phyloP scores from a whole-genome alignment of 495 filamentous ascomycete species.

The Xylaria sp. region DNA sequence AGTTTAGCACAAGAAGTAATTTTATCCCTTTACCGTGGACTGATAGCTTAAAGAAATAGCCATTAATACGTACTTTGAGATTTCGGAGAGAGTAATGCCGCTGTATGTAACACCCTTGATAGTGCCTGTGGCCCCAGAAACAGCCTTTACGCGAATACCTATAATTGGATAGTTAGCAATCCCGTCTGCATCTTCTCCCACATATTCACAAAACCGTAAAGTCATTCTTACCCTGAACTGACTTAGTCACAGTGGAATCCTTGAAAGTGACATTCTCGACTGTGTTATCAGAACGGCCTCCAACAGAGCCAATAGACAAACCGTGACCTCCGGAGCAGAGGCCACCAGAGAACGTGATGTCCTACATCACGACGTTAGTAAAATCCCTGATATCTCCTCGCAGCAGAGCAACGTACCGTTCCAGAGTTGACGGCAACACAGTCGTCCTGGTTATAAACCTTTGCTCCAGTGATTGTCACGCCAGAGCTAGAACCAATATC shows the following conservation, averaged over 20 bases:
- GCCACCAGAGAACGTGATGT: conserved; percentile 62
- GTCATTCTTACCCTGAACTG: conserved; percentile 27
- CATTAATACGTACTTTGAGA: neutral
- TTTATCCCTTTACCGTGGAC: neutral
- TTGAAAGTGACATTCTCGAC: conserved; percentile 66
- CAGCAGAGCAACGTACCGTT: conserved; percentile 33
- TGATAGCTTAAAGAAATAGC: neutral
- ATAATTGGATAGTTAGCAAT: neutral
- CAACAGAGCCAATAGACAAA: conserved; percentile 74
- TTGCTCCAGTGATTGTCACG: conserved; percentile 62
- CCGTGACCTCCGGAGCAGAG: conserved; percentile 68
- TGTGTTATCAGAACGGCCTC: conserved; percentile 66
- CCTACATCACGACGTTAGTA: neutral
- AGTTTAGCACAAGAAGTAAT: neutral
- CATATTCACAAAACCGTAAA: too few species aligned
- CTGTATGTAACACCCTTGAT: conserved; percentile 9
- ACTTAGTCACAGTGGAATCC: conserved; percentile 59
- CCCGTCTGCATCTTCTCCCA: too few species aligned
- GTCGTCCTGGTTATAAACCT: conserved; percentile 68
- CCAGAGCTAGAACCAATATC: conserved; percentile 61
- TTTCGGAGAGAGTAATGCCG: conserved; percentile 2
- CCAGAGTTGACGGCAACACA: conserved; percentile 70
- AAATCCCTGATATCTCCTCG: neutral
- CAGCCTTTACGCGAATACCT: conserved; percentile 7
- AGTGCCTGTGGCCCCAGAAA: neutral